Base-by-base conservation (phyloP, 176 grass and related monocot species). In the Aegilops speltoides region DNA sequence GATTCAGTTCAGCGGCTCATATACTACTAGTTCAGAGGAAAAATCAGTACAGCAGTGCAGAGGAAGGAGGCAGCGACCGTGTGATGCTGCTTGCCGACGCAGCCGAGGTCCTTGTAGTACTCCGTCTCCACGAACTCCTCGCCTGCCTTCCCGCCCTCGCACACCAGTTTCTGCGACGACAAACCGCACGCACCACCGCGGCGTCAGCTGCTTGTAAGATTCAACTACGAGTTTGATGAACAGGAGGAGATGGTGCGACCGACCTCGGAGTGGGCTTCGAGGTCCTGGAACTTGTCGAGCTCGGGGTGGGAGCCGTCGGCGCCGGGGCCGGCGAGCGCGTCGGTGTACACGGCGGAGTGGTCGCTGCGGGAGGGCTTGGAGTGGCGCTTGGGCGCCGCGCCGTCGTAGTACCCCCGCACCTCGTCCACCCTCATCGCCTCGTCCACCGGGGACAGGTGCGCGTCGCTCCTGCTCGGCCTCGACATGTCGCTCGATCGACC, bases 101-200 rank as follows among this genome's bases (percentile, higher is more conserved):
- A 23, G 63, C 89, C 78, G 64, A 98, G 88, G 78, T 98, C 91
- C 82, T 91, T 84, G 70, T 95, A 95, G 88, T 98, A 98, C 79
- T 94, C 90, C 36, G 96, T 95, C 73, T 92, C 91, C 69, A 89
- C 86, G 78, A 93, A 98, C 86, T 98, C 93, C 63, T 98, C 96
- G 12, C 61, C 84, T 5, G 66, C 71, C 73, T 91, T 84, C 57
- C 70, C 86, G 16, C 89, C 93, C 34, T 93, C 88, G 80, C 8
- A 88, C 16, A 67, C 88, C 48, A 94, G 16, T 56, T 93, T 92
- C 93, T 98, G 85, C 80, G 43, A 63, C 14, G 8, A 46, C 6
- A 3, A 61, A 61, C 41, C 61, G 2, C 38, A 6, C 31, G 72
- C 41, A 14, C 62, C 29, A 29, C 32, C 32, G 4, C 32, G 3